Base-by-base conservation (phyloP, 345 rosid genomes). In the Laguncularia racemosa region DNA sequence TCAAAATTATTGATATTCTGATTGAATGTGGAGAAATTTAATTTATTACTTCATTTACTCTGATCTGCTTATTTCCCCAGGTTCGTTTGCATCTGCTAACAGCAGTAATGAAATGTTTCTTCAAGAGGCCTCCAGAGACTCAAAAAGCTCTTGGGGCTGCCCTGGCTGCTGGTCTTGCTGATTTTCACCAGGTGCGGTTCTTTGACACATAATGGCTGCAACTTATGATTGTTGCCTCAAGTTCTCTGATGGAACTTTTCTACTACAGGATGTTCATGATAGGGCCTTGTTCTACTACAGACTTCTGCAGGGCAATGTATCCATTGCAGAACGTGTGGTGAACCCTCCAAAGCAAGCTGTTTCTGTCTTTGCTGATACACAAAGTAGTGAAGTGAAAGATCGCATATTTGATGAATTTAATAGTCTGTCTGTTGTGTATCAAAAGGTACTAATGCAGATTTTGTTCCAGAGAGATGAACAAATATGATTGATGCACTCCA, bases 311-410 rank as follows among this genome's bases (percentile, higher is more conserved):
- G 51, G 85, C 54, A 67, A 86, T 67, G 85, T 83, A 63, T 77
- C 95, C 18, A 80, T 76, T 28, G 96, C 97, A 60, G 95, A 86
- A 71, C 75, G 78, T 57, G 85, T 85, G 6, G 96, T 87, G 63
- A 89, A 91, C 72, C 99, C 96, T 68, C 97, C 99, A 64, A 89
- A 93, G 71, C 95, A 93, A 82, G 96, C 96, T 58, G 97, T 89
- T 71, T 93, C 97, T 28, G 97, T 89, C 67, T 87, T 93, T 71
- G 99, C 97, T 52, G 97, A 93, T 81, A 84, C 89, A 64, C 99
- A 84, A 68, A 89, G 91, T 77, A 93, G 95, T 71, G 97, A 93
- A 80, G 75, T 86, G 61, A 89, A 93, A 73, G 97, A 93, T 80
- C 86, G 95, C 52, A 89, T 89, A 60, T 89, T 89, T 78, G 96